phyloP scores from a whole-genome alignment of 139 green algal species.

The Eudorina sp. region DNA sequence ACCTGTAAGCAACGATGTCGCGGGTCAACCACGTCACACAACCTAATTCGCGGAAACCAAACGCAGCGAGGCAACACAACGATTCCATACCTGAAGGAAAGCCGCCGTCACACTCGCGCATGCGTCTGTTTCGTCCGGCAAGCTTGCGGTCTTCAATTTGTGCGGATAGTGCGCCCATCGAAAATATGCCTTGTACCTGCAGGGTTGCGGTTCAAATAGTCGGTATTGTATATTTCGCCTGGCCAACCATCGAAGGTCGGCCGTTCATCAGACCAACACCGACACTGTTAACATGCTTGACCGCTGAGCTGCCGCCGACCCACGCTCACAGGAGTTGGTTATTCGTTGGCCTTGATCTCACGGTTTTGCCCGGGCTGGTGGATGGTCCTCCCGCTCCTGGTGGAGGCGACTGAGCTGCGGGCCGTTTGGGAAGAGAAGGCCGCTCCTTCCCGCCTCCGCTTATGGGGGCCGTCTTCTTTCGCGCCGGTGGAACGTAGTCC shows the following conservation, averaged over 20 bases:
- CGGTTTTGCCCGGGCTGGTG: constrained; percentile 27
- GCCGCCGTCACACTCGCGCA: constrained; percentile 94
- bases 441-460: constrained; percentile 18
- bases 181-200: constrained; percentile 93
- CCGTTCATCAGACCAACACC: neutral
- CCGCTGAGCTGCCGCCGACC: neutral
- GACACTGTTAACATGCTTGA: constrained; percentile 11
- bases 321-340: constrained; percentile 92
- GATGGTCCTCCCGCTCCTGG: constrained; percentile 1
- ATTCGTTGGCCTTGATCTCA: constrained; percentile 87
- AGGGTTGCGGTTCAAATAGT: neutral
- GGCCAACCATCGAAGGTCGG: neutral
- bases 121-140: constrained; percentile 88
- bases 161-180: constrained; percentile 89
- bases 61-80: neutral
- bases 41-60: neutral
- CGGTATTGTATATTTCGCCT: neutral
- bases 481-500: constrained; percentile 33
- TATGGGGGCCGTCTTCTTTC: constrained; percentile 13
- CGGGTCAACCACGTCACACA: no score
- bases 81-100: constrained; percentile 84
- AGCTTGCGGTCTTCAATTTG: constrained; percentile 59
- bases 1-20: constrained; percentile 66
- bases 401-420: neutral
- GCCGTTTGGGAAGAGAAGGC: neutral